Evolutionary conservation across 352 stramenopile species (phyloP), one percentile per base, ranked within the genome.

Genomic region (Pseudoperonospora humuli): DNA sequence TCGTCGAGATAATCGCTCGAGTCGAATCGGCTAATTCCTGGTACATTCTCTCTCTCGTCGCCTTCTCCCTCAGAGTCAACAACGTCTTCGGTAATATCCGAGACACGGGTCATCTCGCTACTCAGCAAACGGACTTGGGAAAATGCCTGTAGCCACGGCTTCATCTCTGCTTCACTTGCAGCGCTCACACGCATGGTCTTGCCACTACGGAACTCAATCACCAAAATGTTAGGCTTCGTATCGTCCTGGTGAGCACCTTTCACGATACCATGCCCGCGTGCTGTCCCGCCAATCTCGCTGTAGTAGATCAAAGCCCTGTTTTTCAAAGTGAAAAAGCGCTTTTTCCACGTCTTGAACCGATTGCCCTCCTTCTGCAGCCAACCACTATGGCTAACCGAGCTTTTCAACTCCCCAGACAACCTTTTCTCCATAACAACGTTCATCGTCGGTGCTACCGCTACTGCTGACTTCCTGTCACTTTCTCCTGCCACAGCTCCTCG

Each of bases 301-400:
- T 78, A 89, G 45, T 86, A 89, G 46, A 86, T 83, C 35, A 89
- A 54, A 13, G 70, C 68, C 6, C 68, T 69, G 14, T 80, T 80
- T 37, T 81, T 78, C 40, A 85, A 51, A 7, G 73, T 84, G 28
- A 90, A 90, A 43, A 78, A 90, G 2, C 75, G 66, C 13, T 48
- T 54, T 50, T 86, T 90, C 78, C 78, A 90, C 5, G 67, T 87
- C 67, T 83, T 86, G 50, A 86, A 83, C 1, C 57, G 61, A 23
- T 76, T 68, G 0, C 78, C 75, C 62, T 90, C 78, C 40, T 86
- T 87, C 50, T 84, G 66, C 14, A 90, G 59, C 75, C 75, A 90
- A 1, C 78, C 78, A 49, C 67, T 86, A 42, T 75, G 58, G 9
- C 48, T 49, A 20, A 44, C 31, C 8, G 42, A 47, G 1, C 27